Conservation (phyloP, 106 monocot genomes). For the Dioscorea dumetorum region DNA sequence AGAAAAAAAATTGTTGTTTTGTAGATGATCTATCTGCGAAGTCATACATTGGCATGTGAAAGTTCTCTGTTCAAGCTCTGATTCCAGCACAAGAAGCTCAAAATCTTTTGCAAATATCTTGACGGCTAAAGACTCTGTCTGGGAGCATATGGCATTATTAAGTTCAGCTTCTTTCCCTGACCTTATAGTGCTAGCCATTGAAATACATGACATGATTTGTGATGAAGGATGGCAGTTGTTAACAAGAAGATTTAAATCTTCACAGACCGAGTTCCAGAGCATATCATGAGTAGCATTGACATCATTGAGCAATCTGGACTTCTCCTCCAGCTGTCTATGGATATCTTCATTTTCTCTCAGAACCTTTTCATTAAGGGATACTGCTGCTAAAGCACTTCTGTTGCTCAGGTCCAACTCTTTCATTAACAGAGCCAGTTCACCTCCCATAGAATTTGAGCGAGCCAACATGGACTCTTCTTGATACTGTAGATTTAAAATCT, state of each 20-base stretch:
- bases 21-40: slow-evolving; percentile 3
- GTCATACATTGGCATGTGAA: slow-evolving; percentile 10
- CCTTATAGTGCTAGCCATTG: background rate
- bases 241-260: slow-evolving; percentile 13
- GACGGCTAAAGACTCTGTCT: slow-evolving; percentile 3
- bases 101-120: slow-evolving; percentile 26
- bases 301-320: slow-evolving; percentile 14
- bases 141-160: slow-evolving; percentile 1
- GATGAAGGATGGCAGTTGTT: background rate
- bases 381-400: slow-evolving; percentile 16
- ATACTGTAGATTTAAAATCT: slow-evolving; percentile 40
- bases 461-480: slow-evolving; percentile 68
- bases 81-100: slow-evolving; percentile 26
- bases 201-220: background rate
- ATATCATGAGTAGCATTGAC: slow-evolving; percentile 17
- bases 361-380: slow-evolving; percentile 22
- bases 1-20: slow-evolving; percentile 13
- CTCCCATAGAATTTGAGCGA: slow-evolving; percentile 52
- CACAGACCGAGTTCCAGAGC: slow-evolving; percentile 4
- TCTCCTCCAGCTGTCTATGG: slow-evolving; percentile 17
- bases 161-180: slow-evolving; percentile 3
- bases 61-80: slow-evolving; percentile 24
- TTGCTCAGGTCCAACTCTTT: slow-evolving; percentile 40
- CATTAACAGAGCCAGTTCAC: slow-evolving; percentile 53
- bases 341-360: slow-evolving; percentile 30